Base-by-base conservation (phyloP, 495 filamentous ascomycete genomes). In the Aspergillus wentii region DNA sequence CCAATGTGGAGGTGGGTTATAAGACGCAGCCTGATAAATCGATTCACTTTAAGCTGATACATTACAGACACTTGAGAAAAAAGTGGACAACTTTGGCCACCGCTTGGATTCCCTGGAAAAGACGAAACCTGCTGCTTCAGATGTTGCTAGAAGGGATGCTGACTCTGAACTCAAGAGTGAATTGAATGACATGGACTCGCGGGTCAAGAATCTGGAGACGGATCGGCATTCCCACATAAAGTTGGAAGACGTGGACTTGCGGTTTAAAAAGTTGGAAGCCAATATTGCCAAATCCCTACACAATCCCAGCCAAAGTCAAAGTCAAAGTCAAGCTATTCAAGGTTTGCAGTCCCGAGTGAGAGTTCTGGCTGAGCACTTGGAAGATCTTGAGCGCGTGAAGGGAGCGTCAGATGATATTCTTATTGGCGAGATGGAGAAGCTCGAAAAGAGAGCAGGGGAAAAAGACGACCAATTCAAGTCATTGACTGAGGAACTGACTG, bases 401-500 rank as follows among this genome's bases (percentile, higher is more conserved):
- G n/a, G n/a, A n/a, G n/a, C n/a, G n/a, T n/a, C n/a, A n/a, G n/a
- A n/a, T n/a, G n/a, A n/a, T n/a, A n/a, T n/a, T n/a, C n/a, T n/a
- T n/a, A n/a, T n/a, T n/a, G n/a, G n/a, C 1, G 31, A 46, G n/a
- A 18, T 49, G 21, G 48, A 52, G 14, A 37, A 48, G 1, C 5
- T 52, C 3, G 44, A 44, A 15, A 38, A 27, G 13, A 18, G 16
- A 8, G n/a, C 52, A 18, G 39, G 29, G 14, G 17, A 32, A 13
- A 5, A 18, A 9, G 17, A 14, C 5, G 8, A 27, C n/a, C 26
- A 41, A 14, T 33, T 41, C 11, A 13, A 31, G 1, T 20, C 8
- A 2, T 10, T 46, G 15, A 43, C 40, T 1, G n/a, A 25, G 14
- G 29, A 42, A 42, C 27, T 13, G 22, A 5, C 36, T 18, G 6